Evolutionary conservation across 768 basidiomycete species (phyloP), one percentile per base, ranked within the genome.

Genomic region (Imleria badia): DNA sequence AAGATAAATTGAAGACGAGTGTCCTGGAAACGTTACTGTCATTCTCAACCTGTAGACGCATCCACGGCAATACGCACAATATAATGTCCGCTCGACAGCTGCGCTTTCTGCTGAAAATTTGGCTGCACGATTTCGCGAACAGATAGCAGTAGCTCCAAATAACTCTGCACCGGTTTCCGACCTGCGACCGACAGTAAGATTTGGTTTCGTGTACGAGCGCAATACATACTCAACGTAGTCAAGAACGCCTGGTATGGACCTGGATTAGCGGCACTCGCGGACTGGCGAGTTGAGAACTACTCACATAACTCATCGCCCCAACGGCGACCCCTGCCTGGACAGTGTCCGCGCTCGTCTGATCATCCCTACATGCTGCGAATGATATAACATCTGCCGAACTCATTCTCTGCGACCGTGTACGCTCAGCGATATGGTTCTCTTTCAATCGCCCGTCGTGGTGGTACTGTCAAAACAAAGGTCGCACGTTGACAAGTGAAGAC

Each of bases 371-470:
- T 20, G 81, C 87, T 17, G 87, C 83, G 69, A 83, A 88, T 2
- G 84, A 86, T 48, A 91, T 85, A n/a, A 85, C 91, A 65, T 98
- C 95, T 3, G 89, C 94, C 0, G 79, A 67, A 7, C 85, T 83
- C 12, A 77, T 75, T 64, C 85, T 87, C 20, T 62, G 52, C n/a
- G 51, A 55, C 52, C 65, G 67, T 34, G 72, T 62, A 14, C 66
- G 68, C 30, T 63, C 54, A 36, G 69, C 66, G 33, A 82, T 63
- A 1, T 78, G 75, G 26, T 60, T 71, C 4, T 79, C 78, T 58
- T 77, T 81, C 48, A 83, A 63, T 42, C 78, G 75, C 6, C 83
- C 83, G 57, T 78, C 75, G n/a, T 82, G 74, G n/a, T 80, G 78
- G 61, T 86, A 86, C 84, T 86, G 52, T 31, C 12, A 42, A 35